These are phyloP conservation scores for Remersonia thermophila DNA, from an alignment of 2,329 filamentous ascomycete genomes.

Conservation along the genomic window DNA sequence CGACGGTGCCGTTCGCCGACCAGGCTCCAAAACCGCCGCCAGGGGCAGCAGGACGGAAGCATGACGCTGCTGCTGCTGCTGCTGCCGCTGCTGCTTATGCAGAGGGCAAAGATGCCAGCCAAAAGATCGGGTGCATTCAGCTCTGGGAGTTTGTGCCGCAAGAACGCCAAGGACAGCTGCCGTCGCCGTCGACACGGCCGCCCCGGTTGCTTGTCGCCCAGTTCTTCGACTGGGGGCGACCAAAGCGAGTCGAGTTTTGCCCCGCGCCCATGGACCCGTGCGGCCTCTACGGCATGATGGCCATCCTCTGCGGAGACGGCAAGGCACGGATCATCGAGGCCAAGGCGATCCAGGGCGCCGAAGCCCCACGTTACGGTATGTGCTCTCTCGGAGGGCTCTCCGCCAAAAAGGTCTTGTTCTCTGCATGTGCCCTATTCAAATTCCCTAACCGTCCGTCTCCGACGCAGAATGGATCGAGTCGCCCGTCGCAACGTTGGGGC, in stretches of 20 bases:
- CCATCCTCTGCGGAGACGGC: conserved; percentile 39
- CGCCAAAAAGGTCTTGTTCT: no score
- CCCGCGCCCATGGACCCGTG: conserved; percentile 27
- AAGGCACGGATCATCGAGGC: conserved; percentile 36
- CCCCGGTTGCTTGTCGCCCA: conserved; percentile 32
- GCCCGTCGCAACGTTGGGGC: conserved; percentile 32
- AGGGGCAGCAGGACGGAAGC: conserved; percentile 19
- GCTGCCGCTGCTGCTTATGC: conserved; percentile 21
- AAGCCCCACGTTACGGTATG: conserved; percentile 29
- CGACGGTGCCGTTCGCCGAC: conserved; percentile 38
- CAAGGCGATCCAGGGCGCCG: conserved; percentile 19
- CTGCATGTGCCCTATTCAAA: conserved; percentile 23
- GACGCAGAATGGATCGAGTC: conserved; percentile 31
- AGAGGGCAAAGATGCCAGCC: no score
- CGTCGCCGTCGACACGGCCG: conserved; percentile 22
- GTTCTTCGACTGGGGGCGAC: conserved; percentile 39
- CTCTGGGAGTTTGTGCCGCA: conserved; percentile 36
- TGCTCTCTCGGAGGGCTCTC: background rate
- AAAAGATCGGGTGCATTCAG: conserved; percentile 32
- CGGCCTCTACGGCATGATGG: conserved; percentile 29
- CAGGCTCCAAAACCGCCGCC: conserved; percentile 24
- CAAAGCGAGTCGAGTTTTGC: conserved; percentile 41
- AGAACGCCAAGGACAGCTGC: conserved; percentile 20
- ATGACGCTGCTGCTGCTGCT: conserved; percentile 21
- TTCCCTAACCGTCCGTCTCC: conserved; percentile 8